A percentile compares a stretch with the other conserved stretches of the same genome.
These are phyloP conservation scores for Puccinellia tenuiflora DNA, from an alignment of 176 grass and related monocot genomes.

Conservation along the genomic window DNA sequence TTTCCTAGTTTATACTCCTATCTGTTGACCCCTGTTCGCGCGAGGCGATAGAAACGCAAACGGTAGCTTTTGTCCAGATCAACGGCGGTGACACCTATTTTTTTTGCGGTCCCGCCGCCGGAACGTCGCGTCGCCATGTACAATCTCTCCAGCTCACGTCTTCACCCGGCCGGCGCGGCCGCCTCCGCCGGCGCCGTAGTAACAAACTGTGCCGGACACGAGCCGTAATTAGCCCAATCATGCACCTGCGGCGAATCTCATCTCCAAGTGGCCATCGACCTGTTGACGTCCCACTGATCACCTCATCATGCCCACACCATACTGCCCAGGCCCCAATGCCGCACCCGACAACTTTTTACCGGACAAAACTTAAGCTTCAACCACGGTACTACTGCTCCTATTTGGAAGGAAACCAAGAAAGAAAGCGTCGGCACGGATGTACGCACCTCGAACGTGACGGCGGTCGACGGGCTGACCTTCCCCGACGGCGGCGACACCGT, in stretches of 20 bases:
- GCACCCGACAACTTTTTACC: conserved; percentile 6
- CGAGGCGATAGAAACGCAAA: background rate
- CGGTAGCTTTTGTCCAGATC: too few relatives aligned
- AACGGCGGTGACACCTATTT: too few relatives aligned
- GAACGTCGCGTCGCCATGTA: background rate
- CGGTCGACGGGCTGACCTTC: conserved; percentile 21
- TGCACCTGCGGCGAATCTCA: background rate
- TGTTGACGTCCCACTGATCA: background rate
- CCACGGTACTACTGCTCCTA: background rate
- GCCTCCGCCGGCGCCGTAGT: background rate
- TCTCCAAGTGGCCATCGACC: background rate
- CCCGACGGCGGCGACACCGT: conserved; percentile 21
- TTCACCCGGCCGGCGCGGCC: background rate
- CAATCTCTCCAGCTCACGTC: background rate
- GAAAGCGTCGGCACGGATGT: too few relatives aligned
- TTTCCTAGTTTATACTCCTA: background rate
- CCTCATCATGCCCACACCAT: background rate
- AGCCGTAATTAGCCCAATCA: background rate
- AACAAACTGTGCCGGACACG: background rate
- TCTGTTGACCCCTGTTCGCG: background rate
- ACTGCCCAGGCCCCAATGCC: background rate
- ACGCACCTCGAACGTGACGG: conserved; percentile 57
- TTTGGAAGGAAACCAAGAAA: background rate
- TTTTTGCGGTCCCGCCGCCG: background rate
- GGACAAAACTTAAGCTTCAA: background rate